Evolutionary conservation across 768 basidiomycete genomes (phyloP).

Genomic region (Suillus brevipes): DNA sequence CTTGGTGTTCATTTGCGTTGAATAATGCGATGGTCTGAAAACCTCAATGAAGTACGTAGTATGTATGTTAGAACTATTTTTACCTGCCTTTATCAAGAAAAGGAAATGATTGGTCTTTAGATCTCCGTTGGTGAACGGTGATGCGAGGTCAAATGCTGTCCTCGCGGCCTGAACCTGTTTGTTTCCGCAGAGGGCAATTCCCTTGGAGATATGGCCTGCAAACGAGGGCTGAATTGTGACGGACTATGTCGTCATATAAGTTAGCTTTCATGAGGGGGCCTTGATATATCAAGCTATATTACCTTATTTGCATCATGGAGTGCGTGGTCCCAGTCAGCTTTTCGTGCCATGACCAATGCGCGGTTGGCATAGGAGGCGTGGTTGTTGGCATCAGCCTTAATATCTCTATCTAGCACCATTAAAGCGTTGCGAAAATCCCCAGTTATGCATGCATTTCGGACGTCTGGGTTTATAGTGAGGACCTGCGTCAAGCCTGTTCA

Average conservation of each 20-base stretch:
- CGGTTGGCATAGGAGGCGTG: not conserved
- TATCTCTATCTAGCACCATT: not conserved
- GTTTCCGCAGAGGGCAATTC: not conserved
- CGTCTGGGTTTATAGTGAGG: not conserved
- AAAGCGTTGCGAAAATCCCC: not conserved
- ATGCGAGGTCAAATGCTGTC: not conserved
- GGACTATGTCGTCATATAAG: not conserved
- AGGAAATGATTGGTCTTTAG: not conserved
- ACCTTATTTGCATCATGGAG: not conserved
- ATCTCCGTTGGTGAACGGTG: not conserved
- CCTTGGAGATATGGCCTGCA: not conserved
- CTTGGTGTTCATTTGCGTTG: not conserved
- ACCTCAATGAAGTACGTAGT: not conserved
- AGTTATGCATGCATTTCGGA: not conserved
- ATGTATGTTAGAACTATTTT: not conserved
- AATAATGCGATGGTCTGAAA: not conserved
- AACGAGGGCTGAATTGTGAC: not conserved
- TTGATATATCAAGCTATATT: not conserved
- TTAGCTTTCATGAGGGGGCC: not conserved
- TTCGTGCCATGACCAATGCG: not conserved
- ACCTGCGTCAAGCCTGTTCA: not conserved
- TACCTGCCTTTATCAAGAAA: not conserved
- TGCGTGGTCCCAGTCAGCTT: not conserved
- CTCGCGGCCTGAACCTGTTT: not conserved
- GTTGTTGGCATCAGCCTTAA: not conserved